These are phyloP conservation scores for Sporothrix variecibatus DNA, from an alignment of 2,329 filamentous ascomycete species.

Conservation along the genomic window DNA sequence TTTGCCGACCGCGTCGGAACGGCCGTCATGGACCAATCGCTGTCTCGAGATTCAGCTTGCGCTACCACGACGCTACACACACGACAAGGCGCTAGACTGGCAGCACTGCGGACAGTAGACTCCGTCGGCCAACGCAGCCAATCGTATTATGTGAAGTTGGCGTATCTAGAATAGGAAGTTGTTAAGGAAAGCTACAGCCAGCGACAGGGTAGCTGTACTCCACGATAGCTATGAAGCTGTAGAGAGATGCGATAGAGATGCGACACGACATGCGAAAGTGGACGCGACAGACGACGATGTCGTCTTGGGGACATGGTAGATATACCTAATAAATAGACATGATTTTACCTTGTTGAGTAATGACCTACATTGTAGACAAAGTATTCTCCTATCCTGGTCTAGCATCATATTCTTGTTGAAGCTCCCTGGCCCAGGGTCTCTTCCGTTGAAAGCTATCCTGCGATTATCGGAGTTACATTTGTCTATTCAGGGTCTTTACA, in stretches of 20 bases:
- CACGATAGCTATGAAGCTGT: background rate
- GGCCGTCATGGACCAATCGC: background rate
- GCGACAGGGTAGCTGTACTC: background rate
- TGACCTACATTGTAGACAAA: background rate
- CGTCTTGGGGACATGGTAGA: background rate
- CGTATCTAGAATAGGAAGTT: background rate
- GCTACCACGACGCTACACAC: background rate
- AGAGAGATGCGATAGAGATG: background rate
- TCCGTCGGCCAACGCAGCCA: background rate
- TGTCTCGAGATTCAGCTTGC: background rate
- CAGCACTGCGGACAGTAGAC: background rate
- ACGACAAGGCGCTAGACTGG: background rate
- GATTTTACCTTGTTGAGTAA: background rate
- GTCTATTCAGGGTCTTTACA: background rate
- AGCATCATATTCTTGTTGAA: background rate
- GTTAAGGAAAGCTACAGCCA: background rate
- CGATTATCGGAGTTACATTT: background rate
- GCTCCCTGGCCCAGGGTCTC: background rate
- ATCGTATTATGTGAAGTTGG: background rate
- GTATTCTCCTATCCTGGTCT: background rate
- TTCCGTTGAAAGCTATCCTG: background rate
- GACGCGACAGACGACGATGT: background rate
- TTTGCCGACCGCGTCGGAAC: constrained; percentile 12
- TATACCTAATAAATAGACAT: background rate
- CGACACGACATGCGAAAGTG: background rate